Conservation (phyloP, 2,329 filamentous ascomycete species). For the Cercospora sp. region DNA sequence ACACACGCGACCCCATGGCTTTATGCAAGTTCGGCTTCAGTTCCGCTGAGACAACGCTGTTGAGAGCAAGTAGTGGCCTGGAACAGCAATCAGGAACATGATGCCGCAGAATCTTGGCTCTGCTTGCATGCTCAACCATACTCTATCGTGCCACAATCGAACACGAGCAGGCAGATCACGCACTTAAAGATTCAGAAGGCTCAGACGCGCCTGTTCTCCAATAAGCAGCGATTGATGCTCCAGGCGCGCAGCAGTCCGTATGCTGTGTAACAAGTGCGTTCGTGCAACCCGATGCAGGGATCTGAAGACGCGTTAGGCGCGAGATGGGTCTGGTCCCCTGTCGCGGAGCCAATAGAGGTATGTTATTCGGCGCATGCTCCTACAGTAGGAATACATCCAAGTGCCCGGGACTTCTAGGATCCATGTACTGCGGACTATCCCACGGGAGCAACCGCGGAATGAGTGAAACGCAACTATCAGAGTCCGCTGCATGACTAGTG, state of each 20-base stretch:
- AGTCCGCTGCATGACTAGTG: background rate
- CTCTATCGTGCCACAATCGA: background rate
- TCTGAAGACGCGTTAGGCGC: background rate
- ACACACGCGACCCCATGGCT: background rate
- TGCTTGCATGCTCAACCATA: background rate
- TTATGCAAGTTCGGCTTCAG: background rate
- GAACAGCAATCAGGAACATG: background rate
- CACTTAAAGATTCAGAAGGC: background rate
- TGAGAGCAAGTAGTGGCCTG: background rate
- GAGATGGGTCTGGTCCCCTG: background rate
- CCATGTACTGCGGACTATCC: background rate
- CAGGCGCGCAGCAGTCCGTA: background rate
- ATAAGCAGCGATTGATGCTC: background rate
- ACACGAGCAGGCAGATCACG: background rate
- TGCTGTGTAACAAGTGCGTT: background rate
- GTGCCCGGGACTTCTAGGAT: background rate
- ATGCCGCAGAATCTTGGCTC: too few relatives aligned
- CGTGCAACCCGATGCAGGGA: background rate
- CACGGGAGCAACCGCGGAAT: background rate
- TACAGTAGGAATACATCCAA: too few relatives aligned
- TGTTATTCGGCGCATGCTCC: background rate
- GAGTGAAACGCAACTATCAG: background rate
- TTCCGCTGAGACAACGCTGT: background rate
- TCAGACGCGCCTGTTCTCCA: background rate
- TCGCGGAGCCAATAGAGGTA: background rate